Evolutionary conservation across 1,284 basidiomycete species (phyloP), one percentile per base, ranked within the genome.

Genomic region (Phylloporus sp.): DNA sequence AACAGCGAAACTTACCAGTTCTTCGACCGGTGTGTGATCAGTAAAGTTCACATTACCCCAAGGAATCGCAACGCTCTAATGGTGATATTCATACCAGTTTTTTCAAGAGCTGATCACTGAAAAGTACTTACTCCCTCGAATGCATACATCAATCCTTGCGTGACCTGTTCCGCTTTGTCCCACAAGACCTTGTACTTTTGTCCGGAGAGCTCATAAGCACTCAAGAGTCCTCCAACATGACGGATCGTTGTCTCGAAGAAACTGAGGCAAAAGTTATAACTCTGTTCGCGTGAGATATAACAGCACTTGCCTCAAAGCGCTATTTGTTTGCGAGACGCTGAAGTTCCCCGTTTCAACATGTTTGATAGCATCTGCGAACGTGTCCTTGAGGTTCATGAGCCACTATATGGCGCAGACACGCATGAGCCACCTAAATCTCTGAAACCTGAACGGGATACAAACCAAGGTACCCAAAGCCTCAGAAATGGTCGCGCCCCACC

Each of bases 241-340:
- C 95, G 91, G 66, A 98, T 98, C 0, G 89, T 93, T 0, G 92
- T 95, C 79, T 97, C 95, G 72, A 97, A 97, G 6, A 95, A 81
- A 60, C 91, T 91, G 29, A 1, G 1, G 55, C 20, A 24, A n/a
- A 3, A 22, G 22, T 64, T 37, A 64, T 28, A n/a, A 31, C 17
- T 6, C 31, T 11, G 1, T 7, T 4, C 26, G 46, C 24, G n/a
- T 13, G 13, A 51, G 22, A 10, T 31, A 62, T 26, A 32, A 7
- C 20, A 55, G 11, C 15, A 4, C 26, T 64, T 67, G 87, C 88
- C 82, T 89, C 70, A 87, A 84, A 4, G 81, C 81, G 62, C 81
- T 79, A 5, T 74, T 31, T 0, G 84, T 86, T 57, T 54, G 26
- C 1, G 87, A 85, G 54, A 75, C 66, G 61, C 75, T 85, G 74